Conservation (phyloP, 805 yeast genomes). For the Saccharomycopsis sp. region DNA sequence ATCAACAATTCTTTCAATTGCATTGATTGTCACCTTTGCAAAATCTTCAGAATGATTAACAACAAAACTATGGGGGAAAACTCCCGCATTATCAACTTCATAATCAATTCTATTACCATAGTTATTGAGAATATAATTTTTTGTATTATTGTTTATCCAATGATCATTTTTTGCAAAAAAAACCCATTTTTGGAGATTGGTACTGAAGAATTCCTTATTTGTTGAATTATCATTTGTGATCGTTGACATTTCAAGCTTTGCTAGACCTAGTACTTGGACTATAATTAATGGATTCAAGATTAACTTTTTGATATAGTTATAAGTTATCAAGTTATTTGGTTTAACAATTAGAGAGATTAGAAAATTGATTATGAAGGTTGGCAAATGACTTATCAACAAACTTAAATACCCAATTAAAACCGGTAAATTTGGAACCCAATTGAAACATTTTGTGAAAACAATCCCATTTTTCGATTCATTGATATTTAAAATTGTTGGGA, state of each 20-base stretch:
- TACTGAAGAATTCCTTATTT: slow-evolving; percentile 37
- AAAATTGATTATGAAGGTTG: not conserved
- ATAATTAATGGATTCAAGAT: slow-evolving; percentile 34
- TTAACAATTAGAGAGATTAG: slow-evolving; percentile 2
- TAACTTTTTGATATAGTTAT: slow-evolving; percentile 34
- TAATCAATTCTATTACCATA: slow-evolving; percentile 3
- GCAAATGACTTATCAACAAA: slow-evolving; percentile 6
- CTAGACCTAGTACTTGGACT: slow-evolving; percentile 45
- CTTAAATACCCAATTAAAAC: slow-evolving; percentile 24
- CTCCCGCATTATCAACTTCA: not conserved
- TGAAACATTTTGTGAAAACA: slow-evolving; percentile 20
- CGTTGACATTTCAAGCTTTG: slow-evolving; percentile 44
- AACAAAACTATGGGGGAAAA: slow-evolving; percentile 15
- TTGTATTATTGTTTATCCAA: slow-evolving; percentile 48
- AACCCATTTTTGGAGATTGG: slow-evolving; percentile 34
- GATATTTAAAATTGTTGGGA: slow-evolving; percentile 62
- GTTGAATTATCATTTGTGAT: slow-evolving; percentile 40
- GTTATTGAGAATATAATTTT: slow-evolving; percentile 22
- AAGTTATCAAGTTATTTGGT: not conserved
- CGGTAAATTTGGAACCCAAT: slow-evolving; percentile 24
- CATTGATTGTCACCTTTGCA: slow-evolving; percentile 7
- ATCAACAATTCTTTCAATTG: slow-evolving; percentile 2
- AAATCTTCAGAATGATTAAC: slow-evolving; percentile 11
- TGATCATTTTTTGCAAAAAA: slow-evolving; percentile 51
- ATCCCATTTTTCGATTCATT: slow-evolving; percentile 35